Percentiles rank a stretch among this genome's conserved stretches.
Conservation (phyloP, 768 basidiomycete species). For the Lyophyllum decastes region DNA sequence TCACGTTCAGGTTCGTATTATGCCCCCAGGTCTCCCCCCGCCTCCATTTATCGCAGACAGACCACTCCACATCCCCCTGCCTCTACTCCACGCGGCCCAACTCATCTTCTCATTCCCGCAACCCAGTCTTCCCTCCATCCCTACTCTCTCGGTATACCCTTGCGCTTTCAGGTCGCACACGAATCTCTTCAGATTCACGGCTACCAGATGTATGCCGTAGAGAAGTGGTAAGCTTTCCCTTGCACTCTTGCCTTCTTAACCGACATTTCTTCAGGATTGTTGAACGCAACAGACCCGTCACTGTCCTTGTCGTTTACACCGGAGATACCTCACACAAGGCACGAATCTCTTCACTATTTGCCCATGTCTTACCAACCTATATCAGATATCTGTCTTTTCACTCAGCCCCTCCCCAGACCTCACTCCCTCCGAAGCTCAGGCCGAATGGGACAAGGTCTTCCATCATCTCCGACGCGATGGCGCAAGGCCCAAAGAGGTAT, state of each 20-base stretch:
- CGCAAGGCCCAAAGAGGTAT: conserved; percentile 68
- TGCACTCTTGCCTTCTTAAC: not conserved
- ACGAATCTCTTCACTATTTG: conserved; percentile 7
- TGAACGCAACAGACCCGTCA: conserved; percentile 59
- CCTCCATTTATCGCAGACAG: conserved; percentile 4
- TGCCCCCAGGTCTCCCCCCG: not conserved
- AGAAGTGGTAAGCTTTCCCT: conserved; percentile 63
- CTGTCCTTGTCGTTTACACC: conserved; percentile 74
- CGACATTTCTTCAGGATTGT: conserved; percentile 54
- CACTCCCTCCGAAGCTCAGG: conserved; percentile 42
- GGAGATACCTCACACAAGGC: conserved; percentile 72
- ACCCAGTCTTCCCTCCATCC: conserved; percentile 14
- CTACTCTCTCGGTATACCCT: conserved; percentile 25
- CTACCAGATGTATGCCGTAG: conserved; percentile 85
- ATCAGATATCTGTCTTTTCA: conserved; percentile 61
- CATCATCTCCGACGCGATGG: conserved; percentile 66
- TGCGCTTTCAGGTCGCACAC: conserved; percentile 50
- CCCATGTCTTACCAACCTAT: conserved; percentile 3
- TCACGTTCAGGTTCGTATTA: not conserved
- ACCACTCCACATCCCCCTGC: conserved; percentile 4
- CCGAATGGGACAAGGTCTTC: conserved; percentile 63
- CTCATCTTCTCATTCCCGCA: conserved; percentile 25
- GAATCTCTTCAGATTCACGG: conserved; percentile 53
- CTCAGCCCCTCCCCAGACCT: conserved; percentile 48
- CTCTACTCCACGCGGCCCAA: conserved; percentile 11